A percentile compares a stretch with the other conserved stretches of the same genome.
phyloP scores from a whole-genome alignment of 441 rosid species.

The Erodium texanum region DNA sequence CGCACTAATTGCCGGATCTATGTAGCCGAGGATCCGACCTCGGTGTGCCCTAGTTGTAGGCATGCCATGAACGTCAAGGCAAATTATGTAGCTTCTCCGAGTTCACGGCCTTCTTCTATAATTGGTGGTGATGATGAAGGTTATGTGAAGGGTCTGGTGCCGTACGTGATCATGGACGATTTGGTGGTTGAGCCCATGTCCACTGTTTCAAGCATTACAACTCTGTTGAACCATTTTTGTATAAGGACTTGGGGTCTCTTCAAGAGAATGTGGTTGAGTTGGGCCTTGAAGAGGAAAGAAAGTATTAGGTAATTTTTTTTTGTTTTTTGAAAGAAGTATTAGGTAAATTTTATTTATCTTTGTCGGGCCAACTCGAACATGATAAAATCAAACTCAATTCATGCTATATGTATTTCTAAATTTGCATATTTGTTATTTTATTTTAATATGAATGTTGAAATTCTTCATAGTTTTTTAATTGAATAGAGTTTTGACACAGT shows the following conservation, averaged over 20 bases:
- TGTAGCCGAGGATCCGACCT: neutral
- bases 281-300: conserved; percentile 18
- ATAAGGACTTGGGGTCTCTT: conserved; percentile 10
- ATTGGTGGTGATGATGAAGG: conserved; percentile 10
- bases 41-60: neutral
- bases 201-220: conserved; percentile 15
- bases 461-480: no score
- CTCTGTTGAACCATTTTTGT: conserved; percentile 15
- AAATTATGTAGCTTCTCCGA: neutral
- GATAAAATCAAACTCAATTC: no score
- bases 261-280: conserved; percentile 11
- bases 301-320: no score
- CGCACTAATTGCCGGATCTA: neutral
- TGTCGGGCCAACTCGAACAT: no score
- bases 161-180: conserved; percentile 25
- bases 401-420: no score
- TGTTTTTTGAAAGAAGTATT: no score
- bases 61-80: neutral
- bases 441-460: no score
- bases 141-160: conserved; percentile 15
- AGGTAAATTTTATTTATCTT: no score
- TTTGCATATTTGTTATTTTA: no score
- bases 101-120: neutral
- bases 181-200: conserved; percentile 18
- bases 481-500: no score